Conservation (phyloP, 495 filamentous ascomycete genomes). For the Hyaloscypha variabilis region DNA sequence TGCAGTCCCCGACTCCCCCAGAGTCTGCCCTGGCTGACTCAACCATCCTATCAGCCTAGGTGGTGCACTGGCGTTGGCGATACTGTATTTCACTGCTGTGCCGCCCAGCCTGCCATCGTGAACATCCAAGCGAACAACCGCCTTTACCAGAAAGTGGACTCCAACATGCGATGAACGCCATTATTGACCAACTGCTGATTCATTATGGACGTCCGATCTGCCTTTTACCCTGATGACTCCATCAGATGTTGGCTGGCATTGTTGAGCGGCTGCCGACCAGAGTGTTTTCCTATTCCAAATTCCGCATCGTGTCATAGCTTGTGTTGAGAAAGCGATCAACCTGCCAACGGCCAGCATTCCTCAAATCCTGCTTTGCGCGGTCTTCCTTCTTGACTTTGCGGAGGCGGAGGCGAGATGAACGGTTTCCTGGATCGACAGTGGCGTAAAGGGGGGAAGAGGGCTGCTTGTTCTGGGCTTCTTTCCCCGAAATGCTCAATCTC, state of each 20-base stretch:
- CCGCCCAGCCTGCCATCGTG: neutral
- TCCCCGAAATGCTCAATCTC: conserved; percentile 5
- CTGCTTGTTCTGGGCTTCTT: neutral
- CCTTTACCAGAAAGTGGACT: neutral
- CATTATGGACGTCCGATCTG: neutral
- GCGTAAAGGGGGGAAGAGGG: neutral
- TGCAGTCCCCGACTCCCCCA: too few species aligned
- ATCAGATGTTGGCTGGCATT: neutral
- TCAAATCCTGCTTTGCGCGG: neutral
- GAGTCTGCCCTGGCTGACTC: too few species aligned
- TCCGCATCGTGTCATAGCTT: neutral
- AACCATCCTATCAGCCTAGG: too few species aligned
- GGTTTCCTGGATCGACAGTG: neutral
- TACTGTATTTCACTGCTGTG: too few species aligned
- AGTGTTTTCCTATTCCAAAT: neutral
- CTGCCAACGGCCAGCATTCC: neutral
- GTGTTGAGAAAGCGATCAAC: neutral
- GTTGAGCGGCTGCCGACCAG: neutral
- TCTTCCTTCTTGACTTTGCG: neutral
- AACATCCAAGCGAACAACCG: neutral
- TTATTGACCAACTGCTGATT: neutral
- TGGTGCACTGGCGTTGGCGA: too few species aligned
- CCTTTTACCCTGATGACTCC: neutral
- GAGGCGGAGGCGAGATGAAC: neutral
- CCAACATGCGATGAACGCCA: neutral